Evolutionary conservation across 495 filamentous ascomycete genomes (phyloP), one percentile per base, ranked within the genome.

Genomic region (Hypoxylon subgilvum): DNA sequence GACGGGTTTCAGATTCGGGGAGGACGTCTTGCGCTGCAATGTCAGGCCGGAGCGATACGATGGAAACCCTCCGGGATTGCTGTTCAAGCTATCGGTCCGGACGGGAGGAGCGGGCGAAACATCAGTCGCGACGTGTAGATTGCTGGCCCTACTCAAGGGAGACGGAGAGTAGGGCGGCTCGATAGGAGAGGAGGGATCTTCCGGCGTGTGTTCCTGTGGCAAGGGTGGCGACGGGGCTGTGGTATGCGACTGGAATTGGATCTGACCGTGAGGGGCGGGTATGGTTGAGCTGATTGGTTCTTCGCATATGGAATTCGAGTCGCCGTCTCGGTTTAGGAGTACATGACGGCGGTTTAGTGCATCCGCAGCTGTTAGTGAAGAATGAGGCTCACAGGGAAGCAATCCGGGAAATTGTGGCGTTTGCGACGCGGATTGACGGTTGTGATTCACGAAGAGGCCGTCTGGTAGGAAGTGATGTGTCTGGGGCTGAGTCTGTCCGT

Each of bases 1-100:
- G 5, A 79, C 59, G 7, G 75, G 76, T 8, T 63, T 69, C 9
- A 79, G 65, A 13, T 69, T 78, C 10, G 73, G 71, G 6, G 73
- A 48, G 0, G 77, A 79, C 22, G 74, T 58, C 45, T 76, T 75
- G 57, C 65, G 68, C 31, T 74, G 70, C 2, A 77, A 55, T 21
- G 53, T 43, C 9, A 72, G 38, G 6, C 49, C 47, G 5, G 69
- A 68, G 2, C 69, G 72, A 21, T 61, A 67, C 18, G 65, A 28
- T 7, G 62, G 56, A 14, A 66, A 68, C 32, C 65, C 44, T 10
- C 69, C 64, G 44, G 55, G 52, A 38, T 58, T 42, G 31, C 50
- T 52, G 19, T 70, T 69, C 22, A 68, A 56, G 27, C 52, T 62
- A 17, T 65, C 57, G 34, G 60, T 56, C n/a, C 58, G 70, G 27